Percentiles rank a stretch among this genome's conserved stretches.
phyloP scores from a whole-genome alignment of 257 asterid species.

The Plantago ovata region DNA sequence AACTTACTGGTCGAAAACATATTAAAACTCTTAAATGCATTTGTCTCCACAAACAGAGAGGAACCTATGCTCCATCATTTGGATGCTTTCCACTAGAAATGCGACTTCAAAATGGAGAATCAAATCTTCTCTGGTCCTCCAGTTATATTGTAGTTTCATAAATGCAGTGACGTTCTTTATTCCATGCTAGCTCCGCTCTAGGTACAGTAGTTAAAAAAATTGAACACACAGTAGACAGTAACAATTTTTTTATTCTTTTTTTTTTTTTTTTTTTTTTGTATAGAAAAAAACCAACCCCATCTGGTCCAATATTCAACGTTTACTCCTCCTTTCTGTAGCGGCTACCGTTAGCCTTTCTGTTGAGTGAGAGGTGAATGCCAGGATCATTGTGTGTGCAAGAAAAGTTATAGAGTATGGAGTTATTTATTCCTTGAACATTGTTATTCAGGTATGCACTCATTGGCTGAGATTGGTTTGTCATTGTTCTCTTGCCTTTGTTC shows the following conservation, averaged over 20 bases:
- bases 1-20: no score
- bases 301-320: no score
- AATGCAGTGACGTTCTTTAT: conserved; percentile 18
- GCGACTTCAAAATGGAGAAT: conserved; percentile 29
- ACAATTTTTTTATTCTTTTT: not conserved
- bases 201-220: conserved; percentile 4
- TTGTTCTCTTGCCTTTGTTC: conserved; percentile 21
- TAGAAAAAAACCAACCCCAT: not conserved
- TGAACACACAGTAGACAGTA: conserved; percentile 11
- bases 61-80: not conserved
- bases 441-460: conserved; percentile 49
- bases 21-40: no score
- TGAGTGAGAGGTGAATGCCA: conserved; percentile 58
- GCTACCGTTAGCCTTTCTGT: conserved; percentile 21
- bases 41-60: no score
- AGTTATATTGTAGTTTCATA: conserved; percentile 13
- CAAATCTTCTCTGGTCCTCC: conserved; percentile 23
- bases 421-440: conserved; percentile 82
- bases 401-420: conserved; percentile 49
- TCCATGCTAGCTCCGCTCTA: conserved; percentile 12
- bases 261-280: not conserved
- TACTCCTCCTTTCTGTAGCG: no score
- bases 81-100: conserved; percentile 25
- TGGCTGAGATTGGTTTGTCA: conserved; percentile 26
- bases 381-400: conserved; percentile 48